These are phyloP conservation scores for Phenoliferia sp. DNA, from an alignment of 1,284 basidiomycete genomes.

Conservation along the genomic window DNA sequence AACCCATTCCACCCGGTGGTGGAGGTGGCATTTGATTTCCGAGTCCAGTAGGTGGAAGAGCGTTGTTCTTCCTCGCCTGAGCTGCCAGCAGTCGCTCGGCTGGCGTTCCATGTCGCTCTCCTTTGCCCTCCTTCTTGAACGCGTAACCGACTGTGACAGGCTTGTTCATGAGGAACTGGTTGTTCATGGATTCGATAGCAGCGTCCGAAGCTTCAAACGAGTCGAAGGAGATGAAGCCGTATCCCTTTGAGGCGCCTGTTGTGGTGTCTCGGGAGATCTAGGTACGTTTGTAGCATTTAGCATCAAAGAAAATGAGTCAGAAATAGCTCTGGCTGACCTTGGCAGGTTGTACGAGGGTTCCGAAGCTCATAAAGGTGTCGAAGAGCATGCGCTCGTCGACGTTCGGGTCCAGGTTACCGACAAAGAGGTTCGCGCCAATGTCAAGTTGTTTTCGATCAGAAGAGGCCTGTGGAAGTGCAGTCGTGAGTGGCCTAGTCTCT, in stretches of 20 bases:
- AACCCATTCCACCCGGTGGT: background rate
- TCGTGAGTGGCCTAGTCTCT: conserved; percentile 6
- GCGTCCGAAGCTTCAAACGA: conserved; percentile 96
- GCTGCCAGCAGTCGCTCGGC: conserved; percentile 91
- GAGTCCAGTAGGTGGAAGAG: conserved; percentile 12
- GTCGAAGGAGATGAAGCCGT: conserved; percentile 94
- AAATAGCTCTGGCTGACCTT: conserved; percentile 60
- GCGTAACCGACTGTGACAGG: conserved; percentile 94
- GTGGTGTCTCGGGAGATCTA: conserved; percentile 86
- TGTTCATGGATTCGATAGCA: conserved; percentile 93
- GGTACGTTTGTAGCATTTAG: too few species aligned
- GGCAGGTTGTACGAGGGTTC: conserved; percentile 85
- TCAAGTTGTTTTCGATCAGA: conserved; percentile 96
- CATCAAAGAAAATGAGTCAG: background rate
- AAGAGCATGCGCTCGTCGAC: conserved; percentile 90
- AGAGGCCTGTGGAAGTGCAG: conserved; percentile 57
- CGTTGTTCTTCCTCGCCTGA: conserved; percentile 80
- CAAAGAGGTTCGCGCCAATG: conserved; percentile 94
- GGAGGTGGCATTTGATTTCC: conserved; percentile 12
- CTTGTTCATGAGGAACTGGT: conserved; percentile 97
- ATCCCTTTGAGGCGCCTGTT: conserved; percentile 83
- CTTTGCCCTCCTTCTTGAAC: conserved; percentile 98
- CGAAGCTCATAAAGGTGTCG: conserved; percentile 93
- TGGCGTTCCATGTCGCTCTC: conserved; percentile 90
- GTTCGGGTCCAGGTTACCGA: conserved; percentile 88